Evolutionary conservation across 192 early-diverging fungal genomes (phyloP).

Genomic region (Rhizoclosmatium sp.): DNA sequence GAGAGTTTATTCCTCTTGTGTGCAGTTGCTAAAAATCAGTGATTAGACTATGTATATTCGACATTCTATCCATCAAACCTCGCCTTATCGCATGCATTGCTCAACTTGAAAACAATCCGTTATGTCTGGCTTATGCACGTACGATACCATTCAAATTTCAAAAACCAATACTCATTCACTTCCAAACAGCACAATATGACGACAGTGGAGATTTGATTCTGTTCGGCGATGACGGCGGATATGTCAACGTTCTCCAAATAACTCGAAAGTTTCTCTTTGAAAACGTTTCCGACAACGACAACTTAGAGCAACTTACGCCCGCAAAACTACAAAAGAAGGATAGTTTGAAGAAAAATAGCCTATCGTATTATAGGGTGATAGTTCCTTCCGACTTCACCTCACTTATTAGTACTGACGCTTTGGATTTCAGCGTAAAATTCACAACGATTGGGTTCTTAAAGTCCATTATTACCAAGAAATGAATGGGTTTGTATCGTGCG

Average conservation of each 20-base stretch:
- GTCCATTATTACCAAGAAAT: constrained; percentile 68
- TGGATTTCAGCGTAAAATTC: constrained; percentile 55
- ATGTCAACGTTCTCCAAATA: constrained; percentile 62
- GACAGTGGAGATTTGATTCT: constrained; percentile 62
- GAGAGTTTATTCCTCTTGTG: not conserved
- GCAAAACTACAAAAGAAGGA: constrained; percentile 57
- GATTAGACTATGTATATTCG: constrained; percentile 60
- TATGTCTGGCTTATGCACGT: constrained; percentile 64
- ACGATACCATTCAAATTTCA: not conserved
- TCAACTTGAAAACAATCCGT: constrained; percentile 67
- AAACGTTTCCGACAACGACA: constrained; percentile 48
- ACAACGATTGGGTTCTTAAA: constrained; percentile 69
- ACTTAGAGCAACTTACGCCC: constrained; percentile 52
- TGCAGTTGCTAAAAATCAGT: not conserved
- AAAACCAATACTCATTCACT: not conserved
- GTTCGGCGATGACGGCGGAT: constrained; percentile 70
- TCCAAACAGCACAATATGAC: constrained; percentile 54
- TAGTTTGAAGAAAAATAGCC: constrained; percentile 53
- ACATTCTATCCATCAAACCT: constrained; percentile 70
- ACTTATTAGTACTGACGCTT: not conserved
- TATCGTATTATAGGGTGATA: constrained; percentile 52
- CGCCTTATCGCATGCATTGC: constrained; percentile 55
- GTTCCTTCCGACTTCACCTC: not conserved
- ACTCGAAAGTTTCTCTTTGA: constrained; percentile 60
- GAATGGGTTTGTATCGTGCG: constrained; percentile 68